These are phyloP conservation scores for Diaporthe eres DNA, from an alignment of 2,329 filamentous ascomycete species.

Conservation along the genomic window DNA sequence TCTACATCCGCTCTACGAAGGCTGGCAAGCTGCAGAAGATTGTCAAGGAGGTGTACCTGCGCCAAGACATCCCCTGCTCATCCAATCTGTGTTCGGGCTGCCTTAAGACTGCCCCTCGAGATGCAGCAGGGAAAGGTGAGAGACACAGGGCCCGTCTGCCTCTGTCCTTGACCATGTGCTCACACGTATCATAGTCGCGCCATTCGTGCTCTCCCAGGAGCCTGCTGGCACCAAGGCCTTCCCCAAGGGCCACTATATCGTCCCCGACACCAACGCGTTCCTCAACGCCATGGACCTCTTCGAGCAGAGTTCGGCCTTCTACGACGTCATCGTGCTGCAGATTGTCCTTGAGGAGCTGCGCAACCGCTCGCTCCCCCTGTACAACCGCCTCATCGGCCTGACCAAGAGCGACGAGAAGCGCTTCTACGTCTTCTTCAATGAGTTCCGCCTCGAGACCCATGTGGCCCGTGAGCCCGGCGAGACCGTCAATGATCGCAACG, in stretches of 20 bases:
- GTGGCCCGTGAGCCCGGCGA: slow-evolving; percentile 82
- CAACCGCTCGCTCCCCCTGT: slow-evolving; percentile 92
- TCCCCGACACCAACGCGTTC: slow-evolving; percentile 96
- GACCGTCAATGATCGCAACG: slow-evolving; percentile 96
- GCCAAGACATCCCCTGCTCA: slow-evolving; percentile 97
- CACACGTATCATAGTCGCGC: slow-evolving; percentile 69
- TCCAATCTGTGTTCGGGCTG: slow-evolving; percentile 88
- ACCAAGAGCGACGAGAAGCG: slow-evolving; percentile 97
- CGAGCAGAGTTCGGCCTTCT: slow-evolving; percentile 91
- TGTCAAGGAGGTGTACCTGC: slow-evolving; percentile 94
- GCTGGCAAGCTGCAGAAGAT: slow-evolving; percentile 99
- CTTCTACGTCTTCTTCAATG: slow-evolving; percentile 99
- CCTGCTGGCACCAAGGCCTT: slow-evolving; percentile 88
- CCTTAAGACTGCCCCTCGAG: slow-evolving; percentile 79
- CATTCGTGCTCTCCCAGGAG: slow-evolving; percentile 90
- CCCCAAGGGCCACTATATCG: slow-evolving; percentile 90
- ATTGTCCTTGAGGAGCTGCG: slow-evolving; percentile 96
- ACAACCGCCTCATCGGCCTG: slow-evolving; percentile 90
- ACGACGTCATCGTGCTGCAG: slow-evolving; percentile 96
- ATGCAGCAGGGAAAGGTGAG: slow-evolving; percentile 83
- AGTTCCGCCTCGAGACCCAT: slow-evolving; percentile 94
- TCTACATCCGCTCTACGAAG: slow-evolving; percentile 94
- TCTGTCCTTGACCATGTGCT: slow-evolving; percentile 17
- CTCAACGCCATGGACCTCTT: slow-evolving; percentile 98
- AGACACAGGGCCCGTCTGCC: slow-evolving; percentile 55